Evolutionary conservation across 2,329 filamentous ascomycete genomes (phyloP).

Genomic region (Gaeumannomyces sp.): DNA sequence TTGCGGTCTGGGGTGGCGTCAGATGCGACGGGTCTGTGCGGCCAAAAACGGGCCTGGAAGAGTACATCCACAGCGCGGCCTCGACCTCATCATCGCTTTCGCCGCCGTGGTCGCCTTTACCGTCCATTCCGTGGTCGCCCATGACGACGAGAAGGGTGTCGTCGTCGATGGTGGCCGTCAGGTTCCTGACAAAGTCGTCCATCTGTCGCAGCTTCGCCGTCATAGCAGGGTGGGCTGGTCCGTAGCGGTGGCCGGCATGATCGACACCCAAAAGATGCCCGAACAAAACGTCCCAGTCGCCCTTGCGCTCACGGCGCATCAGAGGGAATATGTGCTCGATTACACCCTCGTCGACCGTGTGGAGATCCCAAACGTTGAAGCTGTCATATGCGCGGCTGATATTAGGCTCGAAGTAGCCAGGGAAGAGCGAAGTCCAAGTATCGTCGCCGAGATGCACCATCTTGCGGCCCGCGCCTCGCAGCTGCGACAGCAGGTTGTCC

Average conservation of each 20-base stretch:
- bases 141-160: constrained; percentile 87
- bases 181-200: constrained; percentile 68
- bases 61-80: constrained; percentile 97
- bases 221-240: constrained; percentile 90
- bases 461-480: constrained; percentile 59
- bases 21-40: constrained; percentile 53
- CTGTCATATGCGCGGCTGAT: constrained; percentile 89
- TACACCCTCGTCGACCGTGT: constrained; percentile 94
- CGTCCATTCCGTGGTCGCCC: constrained; percentile 99
- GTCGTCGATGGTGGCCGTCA: constrained; percentile 71
- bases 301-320: constrained; percentile 56
- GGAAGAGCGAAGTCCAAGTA: constrained; percentile 92
- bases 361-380: constrained; percentile 96
- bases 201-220: constrained; percentile 85
- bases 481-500: constrained; percentile 68
- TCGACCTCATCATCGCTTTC: constrained; percentile 96
- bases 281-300: constrained; percentile 88
- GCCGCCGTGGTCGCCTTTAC: constrained; percentile 95
- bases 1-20: constrained; percentile 63
- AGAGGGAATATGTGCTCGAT: constrained; percentile 85
- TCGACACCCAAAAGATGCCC: constrained; percentile 94
- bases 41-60: constrained; percentile 79
- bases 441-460: constrained; percentile 96
- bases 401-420: constrained; percentile 82
- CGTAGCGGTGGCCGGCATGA: constrained; percentile 93